phyloP scores from a whole-genome alignment of 805 yeast species.

The Candida multigemmis region DNA sequence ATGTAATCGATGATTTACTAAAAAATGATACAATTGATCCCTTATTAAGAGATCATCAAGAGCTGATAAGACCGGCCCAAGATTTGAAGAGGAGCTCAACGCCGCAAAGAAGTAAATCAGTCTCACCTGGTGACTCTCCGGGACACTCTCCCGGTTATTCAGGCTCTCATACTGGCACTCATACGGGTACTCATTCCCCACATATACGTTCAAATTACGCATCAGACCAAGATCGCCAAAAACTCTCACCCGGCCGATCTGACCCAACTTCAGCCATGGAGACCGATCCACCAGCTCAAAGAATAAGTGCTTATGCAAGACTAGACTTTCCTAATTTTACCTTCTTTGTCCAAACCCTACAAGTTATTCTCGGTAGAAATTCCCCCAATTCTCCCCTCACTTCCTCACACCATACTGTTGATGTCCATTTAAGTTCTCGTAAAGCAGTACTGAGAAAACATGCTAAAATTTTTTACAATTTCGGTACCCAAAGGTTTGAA shows the following conservation, averaged over 20 bases:
- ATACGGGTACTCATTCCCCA: too few species aligned
- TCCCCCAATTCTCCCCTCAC: constrained; percentile 45
- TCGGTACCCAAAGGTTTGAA: constrained; percentile 93
- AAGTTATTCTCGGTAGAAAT: constrained; percentile 85
- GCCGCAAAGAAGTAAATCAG: too few species aligned
- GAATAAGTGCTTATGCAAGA: constrained; percentile 58
- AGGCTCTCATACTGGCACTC: too few species aligned
- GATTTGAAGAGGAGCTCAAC: too few species aligned
- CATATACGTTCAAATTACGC: too few species aligned
- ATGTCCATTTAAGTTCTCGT: constrained; percentile 85
- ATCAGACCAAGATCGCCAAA: constrained; percentile 1
- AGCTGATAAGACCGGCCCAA: too few species aligned
- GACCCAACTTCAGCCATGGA: constrained; percentile 2
- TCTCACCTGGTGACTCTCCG: too few species aligned
- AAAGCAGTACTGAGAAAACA: constrained; percentile 92
- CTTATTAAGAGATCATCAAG: too few species aligned
- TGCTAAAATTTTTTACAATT: constrained; percentile 93
- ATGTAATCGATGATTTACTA: too few species aligned
- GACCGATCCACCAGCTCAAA: too few species aligned
- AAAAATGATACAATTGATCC: too few species aligned
- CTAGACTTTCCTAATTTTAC: constrained; percentile 89
- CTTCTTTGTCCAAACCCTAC: constrained; percentile 92
- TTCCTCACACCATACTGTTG: constrained; percentile 68
- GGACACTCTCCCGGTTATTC: too few species aligned
- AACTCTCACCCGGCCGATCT: neutral